Percentiles rank a stretch among this genome's conserved stretches.
These are phyloP conservation scores for Metschnikowia dekortorum DNA, from an alignment of 805 yeast genomes.

Conservation along the genomic window DNA sequence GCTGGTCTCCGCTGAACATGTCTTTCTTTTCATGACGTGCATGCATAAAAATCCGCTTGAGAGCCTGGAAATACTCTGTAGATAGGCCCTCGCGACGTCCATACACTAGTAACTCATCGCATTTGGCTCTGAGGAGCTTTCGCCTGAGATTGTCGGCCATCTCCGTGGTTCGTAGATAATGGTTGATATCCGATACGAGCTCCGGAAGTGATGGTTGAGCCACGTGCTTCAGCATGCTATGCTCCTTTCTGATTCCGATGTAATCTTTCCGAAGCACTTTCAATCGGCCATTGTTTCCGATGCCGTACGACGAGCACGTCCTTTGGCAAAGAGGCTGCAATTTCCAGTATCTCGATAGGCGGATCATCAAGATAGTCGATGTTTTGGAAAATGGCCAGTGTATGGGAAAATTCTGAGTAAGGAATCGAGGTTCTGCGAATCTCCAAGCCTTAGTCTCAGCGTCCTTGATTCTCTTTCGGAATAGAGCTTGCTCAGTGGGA, in stretches of 20 bases:
- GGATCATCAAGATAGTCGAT: not conserved
- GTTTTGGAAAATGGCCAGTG: no score
- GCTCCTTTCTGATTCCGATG: not conserved
- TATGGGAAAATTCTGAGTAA: no score
- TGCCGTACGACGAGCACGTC: not conserved
- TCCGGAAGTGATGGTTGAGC: not conserved
- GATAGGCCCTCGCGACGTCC: constrained; percentile 7
- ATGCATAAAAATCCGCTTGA: constrained; percentile 20
- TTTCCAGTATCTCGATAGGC: not conserved
- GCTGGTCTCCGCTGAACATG: constrained; percentile 7
- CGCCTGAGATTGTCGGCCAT: constrained; percentile 18
- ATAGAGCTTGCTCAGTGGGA: no score
- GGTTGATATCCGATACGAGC: constrained; percentile 18
- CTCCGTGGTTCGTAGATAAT: constrained; percentile 26
- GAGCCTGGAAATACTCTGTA: constrained; percentile 13
- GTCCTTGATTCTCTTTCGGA: no score
- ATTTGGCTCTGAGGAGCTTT: constrained; percentile 18
- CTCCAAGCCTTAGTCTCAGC: no score
- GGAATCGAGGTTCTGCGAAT: no score
- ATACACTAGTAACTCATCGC: constrained; percentile 15
- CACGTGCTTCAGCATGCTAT: not conserved
- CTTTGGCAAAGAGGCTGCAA: not conserved
- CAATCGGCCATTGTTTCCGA: not conserved
- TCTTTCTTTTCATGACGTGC: constrained; percentile 9
- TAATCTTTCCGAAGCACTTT: not conserved